Evolutionary conservation across 1,284 basidiomycete species (phyloP).

Genomic region (Cutaneotrichosporon sp.): DNA sequence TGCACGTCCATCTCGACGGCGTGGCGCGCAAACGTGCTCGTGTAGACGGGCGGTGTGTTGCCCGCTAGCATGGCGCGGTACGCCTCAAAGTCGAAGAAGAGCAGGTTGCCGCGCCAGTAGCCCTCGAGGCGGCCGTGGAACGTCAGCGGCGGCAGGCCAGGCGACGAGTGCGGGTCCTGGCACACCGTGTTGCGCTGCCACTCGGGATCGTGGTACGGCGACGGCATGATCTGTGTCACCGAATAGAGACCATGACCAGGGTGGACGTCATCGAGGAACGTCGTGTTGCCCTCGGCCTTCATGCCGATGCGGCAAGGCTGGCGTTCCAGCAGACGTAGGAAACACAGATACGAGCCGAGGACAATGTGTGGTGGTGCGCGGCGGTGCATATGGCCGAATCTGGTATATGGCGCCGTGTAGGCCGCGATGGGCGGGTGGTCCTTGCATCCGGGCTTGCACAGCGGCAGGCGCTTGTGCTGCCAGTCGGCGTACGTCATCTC

Average conservation of each 20-base stretch:
- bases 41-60: slow-evolving; percentile 46
- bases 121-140: slow-evolving; percentile 49
- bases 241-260: slow-evolving; percentile 22
- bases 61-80: slow-evolving; percentile 53
- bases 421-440: slow-evolving; percentile 21
- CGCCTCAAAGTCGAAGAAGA: slow-evolving; percentile 53
- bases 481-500: slow-evolving; percentile 51
- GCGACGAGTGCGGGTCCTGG: slow-evolving; percentile 47
- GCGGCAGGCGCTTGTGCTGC: slow-evolving; percentile 45
- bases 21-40: slow-evolving; percentile 43
- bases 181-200: slow-evolving; percentile 48
- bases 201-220: slow-evolving; percentile 45
- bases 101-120: slow-evolving; percentile 52
- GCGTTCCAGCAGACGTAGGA: slow-evolving; percentile 36
- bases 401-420: slow-evolving; percentile 34
- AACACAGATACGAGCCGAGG: slow-evolving; percentile 32
- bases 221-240: slow-evolving; percentile 32
- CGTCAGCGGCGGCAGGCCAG: slow-evolving; percentile 47
- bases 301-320: slow-evolving; percentile 34
- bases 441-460: slow-evolving; percentile 27
- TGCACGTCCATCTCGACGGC: slow-evolving; percentile 38
- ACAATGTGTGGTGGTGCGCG: slow-evolving; percentile 37
- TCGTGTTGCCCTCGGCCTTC: slow-evolving; percentile 22
- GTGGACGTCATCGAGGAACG: slow-evolving; percentile 13
- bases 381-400: slow-evolving; percentile 41